Evolutionary conservation across 75 land plant genomes (phyloP), one percentile per base, ranked within the genome.

Genomic region (Isoetes taiwanensis): DNA sequence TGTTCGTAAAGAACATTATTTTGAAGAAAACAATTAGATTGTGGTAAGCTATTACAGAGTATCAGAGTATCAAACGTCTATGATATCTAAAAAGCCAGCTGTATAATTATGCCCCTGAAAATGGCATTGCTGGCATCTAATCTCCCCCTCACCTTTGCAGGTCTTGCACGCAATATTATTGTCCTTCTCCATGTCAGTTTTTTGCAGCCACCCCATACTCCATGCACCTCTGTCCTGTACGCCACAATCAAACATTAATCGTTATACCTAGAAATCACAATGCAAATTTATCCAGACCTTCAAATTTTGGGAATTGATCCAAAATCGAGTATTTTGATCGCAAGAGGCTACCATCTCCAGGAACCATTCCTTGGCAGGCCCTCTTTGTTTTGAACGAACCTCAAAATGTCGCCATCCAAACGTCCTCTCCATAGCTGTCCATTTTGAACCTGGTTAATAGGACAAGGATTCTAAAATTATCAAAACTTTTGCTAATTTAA

Each of bases 161-260:
- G 77, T 63, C 54, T 70, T 74, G 55, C 74, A 74, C 4, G 37
- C 32, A 26, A 34, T 59, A 11, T 48, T 50, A 37, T 39, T 40
- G 2, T 19, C 41, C n/a, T 19, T 32, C 46, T 54, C 8, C n/a
- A 59, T 59, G 24, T 64, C 68, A 14, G 41, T 64, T 32, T 52
- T 65, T 38, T 71, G 64, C n/a, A 74, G 69, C 77, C 77, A 75
- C 21, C 77, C 77, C 76, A 65, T 58, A 38, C 67, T 58, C 76
- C 76, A 75, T n/a, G 59, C 65, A 12, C 61, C 73, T 55, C 73
- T 64, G 31, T 70, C 74, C 73, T 74, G 68, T 29, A n/a, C n/a
- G 24, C 11, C 21, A 12, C 10, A 28, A n/a, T 17, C 42, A 41
- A 39, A n/a, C 25, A 26, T 11, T 61, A 42, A 20, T 60, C 16